Evolutionary conservation across 768 basidiomycete species (phyloP).

Genomic region (Plicaturopsis crispa): DNA sequence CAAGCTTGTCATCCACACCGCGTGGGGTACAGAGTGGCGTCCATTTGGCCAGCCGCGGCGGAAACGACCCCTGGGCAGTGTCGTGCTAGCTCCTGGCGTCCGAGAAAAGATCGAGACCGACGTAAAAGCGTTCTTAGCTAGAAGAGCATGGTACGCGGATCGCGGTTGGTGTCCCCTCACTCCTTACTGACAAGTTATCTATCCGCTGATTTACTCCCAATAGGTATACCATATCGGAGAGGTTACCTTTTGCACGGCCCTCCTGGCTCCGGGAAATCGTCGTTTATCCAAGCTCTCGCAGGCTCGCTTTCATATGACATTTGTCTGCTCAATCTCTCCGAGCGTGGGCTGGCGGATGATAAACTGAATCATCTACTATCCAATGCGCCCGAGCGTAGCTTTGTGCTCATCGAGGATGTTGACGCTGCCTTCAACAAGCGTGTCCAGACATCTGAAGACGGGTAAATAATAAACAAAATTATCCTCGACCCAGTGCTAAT

Average conservation of each 20-base stretch:
- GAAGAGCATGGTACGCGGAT: conserved; percentile 94
- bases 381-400: conserved; percentile 86
- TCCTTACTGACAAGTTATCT: conserved; percentile 3
- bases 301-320: conserved; percentile 92
- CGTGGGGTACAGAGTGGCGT: conserved; percentile 95
- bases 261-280: conserved; percentile 97
- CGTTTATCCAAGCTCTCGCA: conserved; percentile 96
- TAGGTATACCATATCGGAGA: conserved; percentile 94
- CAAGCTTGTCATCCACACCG: conserved; percentile 92
- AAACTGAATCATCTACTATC: conserved; percentile 91
- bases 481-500: too few relatives aligned
- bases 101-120: conserved; percentile 80
- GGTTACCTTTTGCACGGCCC: conserved; percentile 95
- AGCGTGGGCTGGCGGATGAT: conserved; percentile 94
- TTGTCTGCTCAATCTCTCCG: conserved; percentile 90
- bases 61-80: conserved; percentile 81
- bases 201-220: conserved; percentile 1
- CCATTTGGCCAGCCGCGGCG: conserved; percentile 89
- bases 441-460: conserved; percentile 85
- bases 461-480: conserved; percentile 55
- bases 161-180: conserved; percentile 53
- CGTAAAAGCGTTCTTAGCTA: conserved; percentile 69
- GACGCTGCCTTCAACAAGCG: conserved; percentile 96
- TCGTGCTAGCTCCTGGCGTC: conserved; percentile 79
- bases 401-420: conserved; percentile 95